phyloP scores from a whole-genome alignment of 495 filamentous ascomycete genomes.

The Neurospora hispaniola region DNA sequence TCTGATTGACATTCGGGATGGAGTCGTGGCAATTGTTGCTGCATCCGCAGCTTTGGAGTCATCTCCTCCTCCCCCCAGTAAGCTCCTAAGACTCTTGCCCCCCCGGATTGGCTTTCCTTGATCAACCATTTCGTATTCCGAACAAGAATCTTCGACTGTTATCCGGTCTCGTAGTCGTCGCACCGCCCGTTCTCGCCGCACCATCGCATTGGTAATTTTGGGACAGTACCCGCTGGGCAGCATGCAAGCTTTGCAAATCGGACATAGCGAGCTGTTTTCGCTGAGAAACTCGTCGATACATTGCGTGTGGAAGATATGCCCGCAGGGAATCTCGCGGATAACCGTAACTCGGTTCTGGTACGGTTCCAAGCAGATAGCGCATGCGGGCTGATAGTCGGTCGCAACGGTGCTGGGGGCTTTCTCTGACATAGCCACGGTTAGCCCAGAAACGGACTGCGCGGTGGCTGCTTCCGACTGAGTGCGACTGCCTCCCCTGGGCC shows the following conservation, averaged over 20 bases:
- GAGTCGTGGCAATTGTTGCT: constrained; percentile 6
- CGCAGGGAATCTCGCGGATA: constrained; percentile 76
- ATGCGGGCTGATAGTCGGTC: constrained; percentile 57
- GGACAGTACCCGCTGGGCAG: constrained; percentile 57
- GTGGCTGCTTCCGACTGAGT: not conserved
- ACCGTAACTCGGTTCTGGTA: constrained; percentile 55
- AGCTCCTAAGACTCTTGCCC: constrained; percentile 1
- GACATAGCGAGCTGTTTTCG: constrained; percentile 67
- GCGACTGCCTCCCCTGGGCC: constrained; percentile 2
- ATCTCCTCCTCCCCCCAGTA: constrained; percentile 6
- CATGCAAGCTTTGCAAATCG: constrained; percentile 73
- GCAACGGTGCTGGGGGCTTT: constrained; percentile 15
- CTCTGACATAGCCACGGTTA: constrained; percentile 10
- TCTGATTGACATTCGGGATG: not conserved
- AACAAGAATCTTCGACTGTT: constrained; percentile 8
- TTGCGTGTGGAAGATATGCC: constrained; percentile 76
- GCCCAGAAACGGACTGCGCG: not conserved
- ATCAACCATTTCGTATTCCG: not conserved
- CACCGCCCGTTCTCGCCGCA: constrained; percentile 55
- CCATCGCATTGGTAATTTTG: constrained; percentile 72
- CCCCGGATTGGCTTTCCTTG: constrained; percentile 11
- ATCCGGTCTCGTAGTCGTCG: constrained; percentile 29
- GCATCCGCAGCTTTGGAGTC: constrained; percentile 2
- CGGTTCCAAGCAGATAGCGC: constrained; percentile 78
- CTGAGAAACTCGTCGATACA: constrained; percentile 77